Conservation (phyloP, 202 grass and related monocot genomes). For the Schoenoplectus tabernaemontani region DNA sequence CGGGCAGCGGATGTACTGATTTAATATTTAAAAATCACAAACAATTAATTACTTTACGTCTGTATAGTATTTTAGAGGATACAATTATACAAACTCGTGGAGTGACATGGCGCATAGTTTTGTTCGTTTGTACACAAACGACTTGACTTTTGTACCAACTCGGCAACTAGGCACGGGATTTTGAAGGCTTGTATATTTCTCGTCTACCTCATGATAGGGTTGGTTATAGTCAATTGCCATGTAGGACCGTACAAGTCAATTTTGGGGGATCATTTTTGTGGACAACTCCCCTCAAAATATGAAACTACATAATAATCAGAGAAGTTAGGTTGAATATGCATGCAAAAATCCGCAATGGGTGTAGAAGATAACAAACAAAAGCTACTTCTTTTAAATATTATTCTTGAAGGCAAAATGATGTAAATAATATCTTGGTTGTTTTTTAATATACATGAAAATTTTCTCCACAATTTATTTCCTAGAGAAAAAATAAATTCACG, state of each 20-base stretch:
- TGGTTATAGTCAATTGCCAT: background rate
- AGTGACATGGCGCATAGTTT: too few relatives aligned
- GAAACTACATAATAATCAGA: background rate
- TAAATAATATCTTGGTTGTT: background rate
- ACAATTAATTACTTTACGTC: too few relatives aligned
- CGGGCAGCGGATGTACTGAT: too few relatives aligned
- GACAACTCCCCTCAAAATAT: background rate
- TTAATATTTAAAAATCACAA: too few relatives aligned
- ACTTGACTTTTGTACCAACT: background rate
- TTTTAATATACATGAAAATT: background rate
- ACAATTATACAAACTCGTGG: too few relatives aligned
- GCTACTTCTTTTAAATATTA: background rate
- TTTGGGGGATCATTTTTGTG: background rate
- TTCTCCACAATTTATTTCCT: too few relatives aligned
- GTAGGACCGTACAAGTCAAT: background rate
- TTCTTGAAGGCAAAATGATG: background rate
- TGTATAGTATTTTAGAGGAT: too few relatives aligned
- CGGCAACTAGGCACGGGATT: background rate
- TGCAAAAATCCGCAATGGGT: background rate
- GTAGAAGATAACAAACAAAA: background rate
- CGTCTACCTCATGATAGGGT: background rate
- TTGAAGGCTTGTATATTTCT: background rate
- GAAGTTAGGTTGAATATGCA: background rate
- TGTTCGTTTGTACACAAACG: background rate
- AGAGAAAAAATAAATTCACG: background rate